Evolutionary conservation across 768 basidiomycete species (phyloP), one percentile per base, ranked within the genome.

Genomic region (Boletales sp.): DNA sequence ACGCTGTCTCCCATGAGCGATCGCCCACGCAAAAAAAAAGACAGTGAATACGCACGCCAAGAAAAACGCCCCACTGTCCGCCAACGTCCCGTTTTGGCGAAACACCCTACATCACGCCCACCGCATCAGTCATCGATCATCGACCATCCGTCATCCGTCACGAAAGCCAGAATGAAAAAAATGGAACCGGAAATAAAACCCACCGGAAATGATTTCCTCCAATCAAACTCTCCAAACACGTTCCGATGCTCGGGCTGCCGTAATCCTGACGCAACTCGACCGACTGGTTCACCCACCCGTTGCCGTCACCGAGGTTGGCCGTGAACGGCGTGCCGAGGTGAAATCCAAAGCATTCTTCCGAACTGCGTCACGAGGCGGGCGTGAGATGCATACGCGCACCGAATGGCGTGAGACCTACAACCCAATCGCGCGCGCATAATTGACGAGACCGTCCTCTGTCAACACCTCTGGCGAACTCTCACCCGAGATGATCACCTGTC

Each of bases 401-500:
- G 10, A 12, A 37, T 8, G 15, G 35, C 11, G 18, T 7, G n/a
- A 30, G 25, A 67, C 77, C 54, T 56, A 86, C 84, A 84, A 85
- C 14, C 82, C 83, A 46, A 86, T 77, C 5, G 83, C 77, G 32
- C 65, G 72, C 0, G 82, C 84, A 58, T 73, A 86, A 56, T 83
- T 84, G 40, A 81, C 38, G 43, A 85, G 60, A 0, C 84, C 84
- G 25, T 65, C 55, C 47, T 81, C 73, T 0, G 78, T 82, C 45
- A 86, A 74, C 14, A 86, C 80, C 0, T 18, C 68, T 0, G 79
- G 67, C 8, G 82, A 83, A 58, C 84, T 86, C 37, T 74, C 57
- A 0, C 78, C 83, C 2, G 86, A 87, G 48, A 87, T 76, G 54
- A 88, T 85, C 41, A 87, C 74, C 76, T 78, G 21, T 35, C 33